A percentile compares a stretch with the other conserved stretches of the same genome.
Evolutionary conservation across 495 filamentous ascomycete genomes (phyloP).

Genomic region (Tricharina praecox): DNA sequence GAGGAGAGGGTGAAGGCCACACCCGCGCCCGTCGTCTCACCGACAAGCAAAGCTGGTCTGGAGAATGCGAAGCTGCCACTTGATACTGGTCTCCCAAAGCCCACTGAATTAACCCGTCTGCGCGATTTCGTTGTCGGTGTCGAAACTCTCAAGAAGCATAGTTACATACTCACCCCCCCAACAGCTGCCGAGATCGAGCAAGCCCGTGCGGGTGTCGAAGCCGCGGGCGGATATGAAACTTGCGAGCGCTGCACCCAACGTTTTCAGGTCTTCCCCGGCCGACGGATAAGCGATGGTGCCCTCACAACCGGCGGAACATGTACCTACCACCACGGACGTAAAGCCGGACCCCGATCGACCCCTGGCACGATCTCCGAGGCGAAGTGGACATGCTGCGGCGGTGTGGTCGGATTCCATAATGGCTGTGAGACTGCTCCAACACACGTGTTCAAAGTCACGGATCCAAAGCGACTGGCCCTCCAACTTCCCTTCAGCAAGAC

Average conservation of each 20-base stretch:
- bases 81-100: slow-evolving; percentile 46
- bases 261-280: slow-evolving; percentile 85
- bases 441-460: slow-evolving; percentile 79
- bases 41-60: slow-evolving; percentile 15
- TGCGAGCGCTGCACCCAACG: slow-evolving; percentile 75
- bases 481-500: slow-evolving; percentile 67
- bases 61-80: slow-evolving; percentile 24
- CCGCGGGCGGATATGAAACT: slow-evolving; percentile 57
- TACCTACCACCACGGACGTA: slow-evolving; percentile 55
- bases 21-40: slow-evolving; percentile 5
- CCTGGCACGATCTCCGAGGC: slow-evolving; percentile 31
- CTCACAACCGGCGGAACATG: slow-evolving; percentile 62
- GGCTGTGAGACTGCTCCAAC: slow-evolving; percentile 53
- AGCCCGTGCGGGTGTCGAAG: slow-evolving; percentile 46
- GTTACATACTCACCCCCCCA: slow-evolving; percentile 55
- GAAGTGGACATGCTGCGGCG: slow-evolving; percentile 61
- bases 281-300: slow-evolving; percentile 60
- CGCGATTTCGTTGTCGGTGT: slow-evolving; percentile 42
- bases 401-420: slow-evolving; percentile 44
- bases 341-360: slow-evolving; percentile 37
- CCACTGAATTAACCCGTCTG: slow-evolving; percentile 53
- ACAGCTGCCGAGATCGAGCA: slow-evolving; percentile 41
- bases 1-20: slow-evolving; percentile 20
- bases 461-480: slow-evolving; percentile 55
- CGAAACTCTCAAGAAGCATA: slow-evolving; percentile 41